Conservation (phyloP, 495 filamentous ascomycete genomes). For the Neurospora sublineolata region DNA sequence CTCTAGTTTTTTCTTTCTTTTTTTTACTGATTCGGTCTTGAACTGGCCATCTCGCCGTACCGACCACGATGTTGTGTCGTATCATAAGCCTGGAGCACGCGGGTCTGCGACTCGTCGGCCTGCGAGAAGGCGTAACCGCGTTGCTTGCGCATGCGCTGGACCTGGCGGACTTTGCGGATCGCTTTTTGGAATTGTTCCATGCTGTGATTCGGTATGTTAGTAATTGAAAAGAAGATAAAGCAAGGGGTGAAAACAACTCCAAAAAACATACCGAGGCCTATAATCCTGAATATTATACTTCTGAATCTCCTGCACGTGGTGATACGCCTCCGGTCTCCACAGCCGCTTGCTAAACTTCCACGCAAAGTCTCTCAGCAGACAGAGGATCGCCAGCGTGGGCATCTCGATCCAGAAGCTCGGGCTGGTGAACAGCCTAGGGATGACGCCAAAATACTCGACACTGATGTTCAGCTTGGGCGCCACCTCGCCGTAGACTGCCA, state of each 20-base stretch:
- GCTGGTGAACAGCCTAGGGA: constrained; percentile 66
- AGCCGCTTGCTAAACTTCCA: constrained; percentile 84
- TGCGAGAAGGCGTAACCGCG: constrained; percentile 97
- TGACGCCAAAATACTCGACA: constrained; percentile 72
- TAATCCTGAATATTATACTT: constrained; percentile 99
- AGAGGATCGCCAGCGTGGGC: constrained; percentile 66
- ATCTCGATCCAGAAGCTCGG: constrained; percentile 87
- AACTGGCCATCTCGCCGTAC: constrained; percentile 93
- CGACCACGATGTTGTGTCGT: constrained; percentile 83
- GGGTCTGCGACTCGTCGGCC: constrained; percentile 87
- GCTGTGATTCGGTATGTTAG: constrained; percentile 28
- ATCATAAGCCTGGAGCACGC: constrained; percentile 93
- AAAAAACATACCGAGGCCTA: constrained; percentile 55
- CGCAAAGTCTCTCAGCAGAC: constrained; percentile 79
- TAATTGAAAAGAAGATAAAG: background rate
- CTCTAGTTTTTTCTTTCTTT: background rate
- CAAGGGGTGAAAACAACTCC: background rate
- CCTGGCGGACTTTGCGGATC: constrained; percentile 94
- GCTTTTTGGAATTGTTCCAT: constrained; percentile 99
- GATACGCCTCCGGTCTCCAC: constrained; percentile 91
- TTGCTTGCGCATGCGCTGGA: constrained; percentile 98
- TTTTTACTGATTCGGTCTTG: constrained; percentile 26
- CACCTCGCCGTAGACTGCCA: constrained; percentile 81
- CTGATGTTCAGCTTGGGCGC: constrained; percentile 79
- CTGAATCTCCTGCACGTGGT: constrained; percentile 99